Conservation (phyloP, 805 yeast species). For the Maudiozyma serrabonitensis region DNA sequence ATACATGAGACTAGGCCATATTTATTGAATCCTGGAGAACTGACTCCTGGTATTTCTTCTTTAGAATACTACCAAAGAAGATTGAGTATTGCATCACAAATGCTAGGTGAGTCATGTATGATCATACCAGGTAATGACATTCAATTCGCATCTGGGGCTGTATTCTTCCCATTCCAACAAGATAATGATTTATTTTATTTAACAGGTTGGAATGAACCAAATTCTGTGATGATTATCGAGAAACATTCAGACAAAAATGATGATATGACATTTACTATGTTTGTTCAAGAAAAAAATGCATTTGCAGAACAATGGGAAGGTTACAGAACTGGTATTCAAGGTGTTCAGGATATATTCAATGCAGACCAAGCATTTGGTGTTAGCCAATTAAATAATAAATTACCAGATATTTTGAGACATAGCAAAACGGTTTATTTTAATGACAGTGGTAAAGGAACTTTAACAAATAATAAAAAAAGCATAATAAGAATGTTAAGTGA, state of each 20-base stretch:
- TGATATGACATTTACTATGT: slow-evolving; percentile 57
- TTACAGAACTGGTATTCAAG: slow-evolving; percentile 74
- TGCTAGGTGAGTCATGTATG: slow-evolving; percentile 54
- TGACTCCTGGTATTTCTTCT: slow-evolving; percentile 84
- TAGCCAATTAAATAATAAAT: not conserved
- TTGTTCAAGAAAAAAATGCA: slow-evolving; percentile 77
- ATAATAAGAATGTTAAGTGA: slow-evolving; percentile 8
- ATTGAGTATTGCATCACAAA: slow-evolving; percentile 39
- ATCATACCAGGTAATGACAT: slow-evolving; percentile 63
- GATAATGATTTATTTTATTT: slow-evolving; percentile 79
- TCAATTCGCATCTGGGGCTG: slow-evolving; percentile 81
- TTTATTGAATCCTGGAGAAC: slow-evolving; percentile 59
- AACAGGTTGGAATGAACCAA: slow-evolving; percentile 91
- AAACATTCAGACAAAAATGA: slow-evolving; percentile 41
- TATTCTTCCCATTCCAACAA: slow-evolving; percentile 87
- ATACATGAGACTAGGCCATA: slow-evolving; percentile 77
- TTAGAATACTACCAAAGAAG: slow-evolving; percentile 73
- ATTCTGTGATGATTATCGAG: slow-evolving; percentile 59
- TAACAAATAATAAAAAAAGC: not conserved
- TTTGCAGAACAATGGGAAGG: slow-evolving; percentile 93
- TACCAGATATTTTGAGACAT: slow-evolving; percentile 31
- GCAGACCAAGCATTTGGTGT: slow-evolving; percentile 64
- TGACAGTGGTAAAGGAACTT: slow-evolving; percentile 1
- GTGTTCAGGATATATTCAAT: slow-evolving; percentile 74
- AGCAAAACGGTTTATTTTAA: slow-evolving; percentile 51